phyloP scores from a whole-genome alignment of 345 rosid species.

The Hevea brasiliensis region DNA sequence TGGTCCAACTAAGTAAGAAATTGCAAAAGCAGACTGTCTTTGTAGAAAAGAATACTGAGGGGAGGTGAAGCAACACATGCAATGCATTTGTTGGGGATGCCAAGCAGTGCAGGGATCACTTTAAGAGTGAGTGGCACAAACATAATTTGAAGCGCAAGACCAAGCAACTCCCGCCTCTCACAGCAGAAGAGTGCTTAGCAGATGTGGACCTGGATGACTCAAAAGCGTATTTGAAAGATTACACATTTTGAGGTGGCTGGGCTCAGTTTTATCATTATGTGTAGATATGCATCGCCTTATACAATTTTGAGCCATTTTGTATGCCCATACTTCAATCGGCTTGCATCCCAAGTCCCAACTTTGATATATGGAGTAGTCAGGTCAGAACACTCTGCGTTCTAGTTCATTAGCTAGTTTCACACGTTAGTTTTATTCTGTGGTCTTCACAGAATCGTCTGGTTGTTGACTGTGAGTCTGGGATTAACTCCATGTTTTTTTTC shows the following conservation, averaged over 20 bases:
- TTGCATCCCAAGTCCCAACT: too few relatives aligned
- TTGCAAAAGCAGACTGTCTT: constrained; percentile 50
- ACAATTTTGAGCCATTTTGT: neutral
- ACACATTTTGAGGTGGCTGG: constrained; percentile 60
- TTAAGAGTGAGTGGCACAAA: constrained; percentile 96
- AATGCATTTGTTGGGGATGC: constrained; percentile 71
- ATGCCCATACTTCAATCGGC: neutral
- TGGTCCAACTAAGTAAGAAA: constrained; percentile 47
- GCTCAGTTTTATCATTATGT: neutral
- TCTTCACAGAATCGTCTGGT: too few relatives aligned
- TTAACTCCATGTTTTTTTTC: too few relatives aligned
- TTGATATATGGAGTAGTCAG: too few relatives aligned
- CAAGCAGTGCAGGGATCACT: constrained; percentile 82
- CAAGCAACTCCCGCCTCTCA: constrained; percentile 72
- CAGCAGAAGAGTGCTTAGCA: constrained; percentile 73
- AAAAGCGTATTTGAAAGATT: constrained; percentile 74
- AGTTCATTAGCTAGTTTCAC: too few relatives aligned
- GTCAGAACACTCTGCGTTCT: too few relatives aligned
- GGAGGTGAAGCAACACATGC: constrained; percentile 76
- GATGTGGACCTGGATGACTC: constrained; percentile 71
- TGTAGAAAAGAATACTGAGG: constrained; percentile 38
- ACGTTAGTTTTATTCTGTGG: too few relatives aligned
- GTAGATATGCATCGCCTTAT: neutral
- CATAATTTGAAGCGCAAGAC: constrained; percentile 92
- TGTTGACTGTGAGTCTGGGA: too few relatives aligned